Percentiles rank a stretch among this genome's conserved stretches.
Evolutionary conservation across 768 basidiomycete species (phyloP).

Genomic region (Coprinopsis cinerea): DNA sequence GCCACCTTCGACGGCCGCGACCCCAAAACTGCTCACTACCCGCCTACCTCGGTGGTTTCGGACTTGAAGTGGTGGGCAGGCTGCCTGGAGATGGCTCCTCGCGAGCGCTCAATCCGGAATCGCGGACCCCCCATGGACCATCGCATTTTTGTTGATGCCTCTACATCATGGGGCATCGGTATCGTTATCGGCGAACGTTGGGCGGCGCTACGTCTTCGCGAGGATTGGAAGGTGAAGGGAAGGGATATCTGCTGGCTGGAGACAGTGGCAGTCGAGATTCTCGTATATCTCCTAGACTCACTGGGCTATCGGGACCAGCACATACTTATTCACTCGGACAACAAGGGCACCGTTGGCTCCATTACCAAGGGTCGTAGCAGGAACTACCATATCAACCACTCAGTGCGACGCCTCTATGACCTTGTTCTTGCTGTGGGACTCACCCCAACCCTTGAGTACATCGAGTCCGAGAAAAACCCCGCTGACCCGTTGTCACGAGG

Average conservation of each 20-base stretch:
- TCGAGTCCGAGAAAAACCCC: constrained; percentile 9
- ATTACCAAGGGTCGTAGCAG: constrained; percentile 23
- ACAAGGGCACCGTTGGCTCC: constrained; percentile 30
- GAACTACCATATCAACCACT: constrained; percentile 25
- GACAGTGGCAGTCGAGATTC: constrained; percentile 19
- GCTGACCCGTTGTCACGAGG: constrained; percentile 12
- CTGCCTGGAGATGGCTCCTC: constrained; percentile 5
- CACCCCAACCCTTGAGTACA: constrained; percentile 5
- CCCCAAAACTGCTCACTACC: neutral
- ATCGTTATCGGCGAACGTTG: constrained; percentile 22
- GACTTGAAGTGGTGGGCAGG: constrained; percentile 7
- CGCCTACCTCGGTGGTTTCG: neutral
- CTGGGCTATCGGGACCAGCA: constrained; percentile 9
- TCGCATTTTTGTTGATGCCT: constrained; percentile 27
- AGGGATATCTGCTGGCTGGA: constrained; percentile 22
- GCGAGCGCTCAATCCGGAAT: neutral
- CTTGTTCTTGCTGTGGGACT: constrained; percentile 4
- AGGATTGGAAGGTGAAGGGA: constrained; percentile 9
- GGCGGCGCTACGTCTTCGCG: constrained; percentile 20
- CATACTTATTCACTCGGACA: constrained; percentile 27
- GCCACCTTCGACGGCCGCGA: constrained; percentile 8
- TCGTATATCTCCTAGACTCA: constrained; percentile 12
- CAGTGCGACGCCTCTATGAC: constrained; percentile 18
- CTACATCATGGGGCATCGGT: constrained; percentile 35
- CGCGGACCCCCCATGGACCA: constrained; percentile 14